Percentiles rank a stretch among this genome's conserved stretches.
These are phyloP conservation scores for Claviceps humidiphila DNA, from an alignment of 2,329 filamentous ascomycete species.

Conservation along the genomic window DNA sequence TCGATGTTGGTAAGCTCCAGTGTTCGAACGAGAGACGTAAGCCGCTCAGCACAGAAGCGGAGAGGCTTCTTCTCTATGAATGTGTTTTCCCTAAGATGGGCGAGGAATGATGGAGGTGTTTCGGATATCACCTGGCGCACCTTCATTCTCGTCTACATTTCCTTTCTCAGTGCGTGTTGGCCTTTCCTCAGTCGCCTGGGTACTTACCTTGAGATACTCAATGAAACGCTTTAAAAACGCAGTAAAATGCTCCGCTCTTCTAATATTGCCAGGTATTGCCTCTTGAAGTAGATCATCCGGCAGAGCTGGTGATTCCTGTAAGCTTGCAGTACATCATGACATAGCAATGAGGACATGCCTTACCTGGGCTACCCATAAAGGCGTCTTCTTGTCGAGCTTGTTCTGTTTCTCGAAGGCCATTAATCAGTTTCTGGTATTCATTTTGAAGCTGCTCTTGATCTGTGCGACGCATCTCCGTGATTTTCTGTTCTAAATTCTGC, in stretches of 20 bases:
- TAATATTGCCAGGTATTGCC: conserved; percentile 90
- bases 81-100: conserved; percentile 86
- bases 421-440: conserved; percentile 90
- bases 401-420: conserved; percentile 77
- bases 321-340: conserved; percentile 5
- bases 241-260: conserved; percentile 90
- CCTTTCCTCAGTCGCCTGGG: neutral
- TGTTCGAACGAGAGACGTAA: conserved; percentile 88
- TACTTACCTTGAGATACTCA: conserved; percentile 69
- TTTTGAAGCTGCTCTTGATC: conserved; percentile 89
- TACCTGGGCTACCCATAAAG: conserved; percentile 85
- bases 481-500: conserved; percentile 79
- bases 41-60: conserved; percentile 83
- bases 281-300: conserved; percentile 92
- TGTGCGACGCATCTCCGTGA: conserved; percentile 87
- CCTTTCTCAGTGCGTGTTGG: neutral
- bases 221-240: conserved; percentile 93
- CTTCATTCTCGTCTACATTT: conserved; percentile 76
- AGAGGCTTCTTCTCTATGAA: conserved; percentile 96
- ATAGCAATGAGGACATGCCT: conserved; percentile 1
- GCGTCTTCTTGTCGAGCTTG: conserved; percentile 85
- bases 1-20: conserved; percentile 95
- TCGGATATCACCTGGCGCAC: conserved; percentile 95
- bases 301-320: conserved; percentile 40
- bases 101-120: conserved; percentile 84